Evolutionary conservation across 2,329 filamentous ascomycete genomes (phyloP).

Genomic region (Lecanicillium sp.): DNA sequence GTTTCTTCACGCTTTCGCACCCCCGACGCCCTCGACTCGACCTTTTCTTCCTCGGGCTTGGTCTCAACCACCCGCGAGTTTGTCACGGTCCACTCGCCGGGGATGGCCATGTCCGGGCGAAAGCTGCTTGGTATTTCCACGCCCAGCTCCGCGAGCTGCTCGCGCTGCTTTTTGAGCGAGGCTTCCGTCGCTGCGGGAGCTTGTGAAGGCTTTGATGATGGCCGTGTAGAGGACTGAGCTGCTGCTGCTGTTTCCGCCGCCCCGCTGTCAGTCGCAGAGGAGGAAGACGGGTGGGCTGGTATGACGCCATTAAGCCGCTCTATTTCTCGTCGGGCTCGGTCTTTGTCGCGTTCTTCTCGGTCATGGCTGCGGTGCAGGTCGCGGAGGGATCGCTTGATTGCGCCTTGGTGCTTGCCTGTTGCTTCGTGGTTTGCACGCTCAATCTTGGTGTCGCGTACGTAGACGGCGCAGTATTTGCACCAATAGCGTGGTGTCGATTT

Average conservation of each 20-base stretch:
- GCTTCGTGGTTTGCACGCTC: constrained; percentile 85
- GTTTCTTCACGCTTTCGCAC: constrained; percentile 55
- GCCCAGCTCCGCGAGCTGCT: constrained; percentile 81
- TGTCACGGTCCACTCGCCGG: constrained; percentile 77
- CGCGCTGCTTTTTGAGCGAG: constrained; percentile 74
- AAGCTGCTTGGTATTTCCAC: constrained; percentile 75
- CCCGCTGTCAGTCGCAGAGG: constrained; percentile 17
- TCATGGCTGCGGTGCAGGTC: constrained; percentile 83
- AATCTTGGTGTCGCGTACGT: constrained; percentile 85
- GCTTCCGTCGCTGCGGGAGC: constrained; percentile 36
- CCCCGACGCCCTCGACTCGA: constrained; percentile 43
- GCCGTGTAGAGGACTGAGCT: constrained; percentile 1
- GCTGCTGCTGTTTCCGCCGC: constrained; percentile 8
- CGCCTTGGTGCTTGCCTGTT: constrained; percentile 75
- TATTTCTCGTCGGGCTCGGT: constrained; percentile 75
- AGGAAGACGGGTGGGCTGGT: constrained; percentile 30
- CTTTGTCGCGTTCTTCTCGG: constrained; percentile 69
- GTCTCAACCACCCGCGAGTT: constrained; percentile 51
- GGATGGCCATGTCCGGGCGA: constrained; percentile 73
- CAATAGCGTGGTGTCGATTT: constrained; percentile 96
- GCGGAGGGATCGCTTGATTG: constrained; percentile 80
- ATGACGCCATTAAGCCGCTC: constrained; percentile 77
- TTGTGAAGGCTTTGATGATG: constrained; percentile 6
- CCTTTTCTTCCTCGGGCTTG: constrained; percentile 30
- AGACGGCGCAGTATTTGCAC: constrained; percentile 94